Percentiles rank a stretch among this genome's conserved stretches.
phyloP scores from a whole-genome alignment of 2,329 filamentous ascomycete genomes.

The Didymellaceae sp. region DNA sequence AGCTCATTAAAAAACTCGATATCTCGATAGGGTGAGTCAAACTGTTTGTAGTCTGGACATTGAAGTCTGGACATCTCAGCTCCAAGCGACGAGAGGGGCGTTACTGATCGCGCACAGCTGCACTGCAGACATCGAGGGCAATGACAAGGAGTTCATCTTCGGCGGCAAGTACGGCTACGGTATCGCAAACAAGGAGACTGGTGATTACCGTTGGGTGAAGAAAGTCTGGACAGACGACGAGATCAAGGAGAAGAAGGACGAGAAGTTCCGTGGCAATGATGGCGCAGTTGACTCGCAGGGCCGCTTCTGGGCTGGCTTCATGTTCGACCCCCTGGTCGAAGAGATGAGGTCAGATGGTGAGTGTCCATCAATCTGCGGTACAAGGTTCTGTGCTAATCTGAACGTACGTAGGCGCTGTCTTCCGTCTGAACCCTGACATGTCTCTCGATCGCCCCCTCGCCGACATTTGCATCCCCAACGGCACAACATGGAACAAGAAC shows the following conservation, averaged over 20 bases:
- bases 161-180: slow-evolving; percentile 84
- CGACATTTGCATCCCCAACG: slow-evolving; percentile 80
- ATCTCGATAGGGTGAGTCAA: slow-evolving; percentile 59
- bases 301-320: slow-evolving; percentile 83
- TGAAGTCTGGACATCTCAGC: not conserved
- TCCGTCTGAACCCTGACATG: slow-evolving; percentile 71
- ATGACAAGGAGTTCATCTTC: slow-evolving; percentile 74
- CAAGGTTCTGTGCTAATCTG: not conserved
- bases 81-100: not conserved
- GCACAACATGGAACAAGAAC: slow-evolving; percentile 79
- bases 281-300: slow-evolving; percentile 81
- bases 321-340: slow-evolving; percentile 78
- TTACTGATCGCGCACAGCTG: slow-evolving; percentile 28
- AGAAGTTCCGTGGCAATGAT: slow-evolving; percentile 74
- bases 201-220: slow-evolving; percentile 62
- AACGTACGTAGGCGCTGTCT: slow-evolving; percentile 69
- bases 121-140: slow-evolving; percentile 77
- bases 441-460: slow-evolving; percentile 66
- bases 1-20: slow-evolving; percentile 62
- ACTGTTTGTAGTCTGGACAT: not conserved
- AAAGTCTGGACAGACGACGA: slow-evolving; percentile 62
- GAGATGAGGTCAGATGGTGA: slow-evolving; percentile 55
- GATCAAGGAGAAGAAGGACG: slow-evolving; percentile 52
- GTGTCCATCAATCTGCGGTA: not conserved
- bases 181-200: slow-evolving; percentile 70